Conservation (phyloP, 805 yeast genomes). For the Candida khao-thaluensis region DNA sequence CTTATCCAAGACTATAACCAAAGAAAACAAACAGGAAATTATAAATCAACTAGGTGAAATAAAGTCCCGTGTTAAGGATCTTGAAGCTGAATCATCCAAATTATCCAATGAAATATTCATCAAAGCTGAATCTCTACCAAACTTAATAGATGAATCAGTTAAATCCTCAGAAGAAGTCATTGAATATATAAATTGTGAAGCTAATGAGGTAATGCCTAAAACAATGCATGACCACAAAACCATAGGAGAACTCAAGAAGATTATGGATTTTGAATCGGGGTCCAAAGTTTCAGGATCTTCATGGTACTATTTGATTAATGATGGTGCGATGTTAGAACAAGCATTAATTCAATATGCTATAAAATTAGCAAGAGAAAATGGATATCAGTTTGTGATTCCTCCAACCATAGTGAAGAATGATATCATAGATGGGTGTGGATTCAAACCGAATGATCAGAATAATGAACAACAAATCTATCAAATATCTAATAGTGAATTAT, state of each 20-base stretch:
- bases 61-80: conserved; percentile 25
- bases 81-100: conserved; percentile 23
- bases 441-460: conserved; percentile 86
- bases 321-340: conserved; percentile 85
- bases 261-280: conserved; percentile 72
- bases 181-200: conserved; percentile 50
- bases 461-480: conserved; percentile 83
- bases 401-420: conserved; percentile 84
- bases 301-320: conserved; percentile 82
- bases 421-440: conserved; percentile 86
- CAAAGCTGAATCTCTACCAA: conserved; percentile 59
- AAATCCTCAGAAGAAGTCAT: conserved; percentile 41
- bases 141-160: conserved; percentile 52
- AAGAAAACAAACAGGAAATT: conserved; percentile 15
- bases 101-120: conserved; percentile 37
- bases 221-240: conserved; percentile 55
- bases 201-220: conserved; percentile 22
- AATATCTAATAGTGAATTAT: conserved; percentile 51
- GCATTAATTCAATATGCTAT: conserved; percentile 84
- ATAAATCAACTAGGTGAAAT: conserved; percentile 18
- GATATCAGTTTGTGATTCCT: conserved; percentile 72
- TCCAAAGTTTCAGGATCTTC: conserved; percentile 78
- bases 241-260: conserved; percentile 64
- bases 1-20: conserved; percentile 25
- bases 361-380: conserved; percentile 58